Conservation (phyloP, 192 early-diverging fungal genomes). For the Rhizophagus prolifer region DNA sequence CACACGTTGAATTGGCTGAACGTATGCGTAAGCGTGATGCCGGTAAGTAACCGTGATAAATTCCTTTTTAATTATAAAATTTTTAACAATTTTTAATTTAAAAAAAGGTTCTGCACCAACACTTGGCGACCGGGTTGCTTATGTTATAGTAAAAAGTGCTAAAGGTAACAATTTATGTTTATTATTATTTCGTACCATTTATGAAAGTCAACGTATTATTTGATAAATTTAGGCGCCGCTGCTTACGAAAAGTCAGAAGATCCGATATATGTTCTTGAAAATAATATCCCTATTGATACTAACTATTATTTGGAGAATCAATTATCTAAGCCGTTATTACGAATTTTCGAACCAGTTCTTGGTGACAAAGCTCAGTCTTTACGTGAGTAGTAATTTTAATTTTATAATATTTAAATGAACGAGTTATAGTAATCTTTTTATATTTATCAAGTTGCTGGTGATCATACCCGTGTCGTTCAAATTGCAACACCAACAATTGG, state of each 20-base stretch:
- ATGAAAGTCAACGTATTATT: neutral
- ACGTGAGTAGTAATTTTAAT: constrained; percentile 49
- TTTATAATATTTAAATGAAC: neutral
- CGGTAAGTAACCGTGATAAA: constrained; percentile 33
- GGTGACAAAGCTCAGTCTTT: constrained; percentile 82
- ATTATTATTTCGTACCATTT: neutral
- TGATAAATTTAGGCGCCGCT: constrained; percentile 55
- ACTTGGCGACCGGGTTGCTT: constrained; percentile 95
- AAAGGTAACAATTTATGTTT: constrained; percentile 41
- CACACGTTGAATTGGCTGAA: constrained; percentile 94
- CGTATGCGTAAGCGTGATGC: constrained; percentile 95
- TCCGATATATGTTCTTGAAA: constrained; percentile 96
- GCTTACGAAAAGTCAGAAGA: constrained; percentile 99
- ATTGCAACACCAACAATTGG: constrained; percentile 87
- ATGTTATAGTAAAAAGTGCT: constrained; percentile 88
- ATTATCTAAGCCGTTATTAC: constrained; percentile 85
- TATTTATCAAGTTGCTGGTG: constrained; percentile 54
- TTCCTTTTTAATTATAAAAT: neutral
- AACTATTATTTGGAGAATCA: constrained; percentile 97
- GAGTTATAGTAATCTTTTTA: constrained; percentile 13
- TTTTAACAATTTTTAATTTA: neutral
- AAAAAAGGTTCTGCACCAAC: constrained; percentile 81
- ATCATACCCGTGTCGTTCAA: constrained; percentile 77
- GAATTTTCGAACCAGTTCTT: constrained; percentile 96
- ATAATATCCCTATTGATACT: constrained; percentile 97